Evolutionary conservation across 2,329 filamentous ascomycete genomes (phyloP).

Genomic region (Cercospora sp.): DNA sequence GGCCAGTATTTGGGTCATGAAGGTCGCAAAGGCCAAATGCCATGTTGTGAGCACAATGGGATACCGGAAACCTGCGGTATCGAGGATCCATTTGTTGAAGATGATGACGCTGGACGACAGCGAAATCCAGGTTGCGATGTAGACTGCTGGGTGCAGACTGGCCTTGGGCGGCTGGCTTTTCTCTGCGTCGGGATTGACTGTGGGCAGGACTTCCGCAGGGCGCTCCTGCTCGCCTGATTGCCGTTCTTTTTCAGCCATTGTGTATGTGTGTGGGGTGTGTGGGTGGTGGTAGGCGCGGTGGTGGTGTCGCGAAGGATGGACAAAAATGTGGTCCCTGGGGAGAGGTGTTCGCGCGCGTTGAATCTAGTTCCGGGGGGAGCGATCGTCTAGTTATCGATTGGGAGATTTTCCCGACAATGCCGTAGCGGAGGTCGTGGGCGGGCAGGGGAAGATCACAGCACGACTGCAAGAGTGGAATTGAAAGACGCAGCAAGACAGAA

Average conservation of each 20-base stretch:
- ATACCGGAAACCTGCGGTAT: constrained; percentile 73
- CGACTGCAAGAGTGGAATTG: neutral
- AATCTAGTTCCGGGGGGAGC: neutral
- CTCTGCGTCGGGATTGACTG: constrained; percentile 72
- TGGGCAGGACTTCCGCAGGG: constrained; percentile 67
- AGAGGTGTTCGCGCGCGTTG: neutral
- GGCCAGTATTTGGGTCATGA: constrained; percentile 92
- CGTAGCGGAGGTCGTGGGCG: neutral
- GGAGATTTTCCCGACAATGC: neutral
- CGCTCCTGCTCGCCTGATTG: constrained; percentile 74
- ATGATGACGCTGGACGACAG: constrained; percentile 93
- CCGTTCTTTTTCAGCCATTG: constrained; percentile 80
- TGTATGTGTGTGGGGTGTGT: constrained; percentile 42
- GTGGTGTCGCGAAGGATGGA: neutral
- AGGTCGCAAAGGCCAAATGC: constrained; percentile 87
- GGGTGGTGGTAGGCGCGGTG: neutral
- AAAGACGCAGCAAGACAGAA: neutral
- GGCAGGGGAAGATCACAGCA: neutral
- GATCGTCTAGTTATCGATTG: constrained; percentile 1
- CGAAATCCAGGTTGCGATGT: constrained; percentile 85
- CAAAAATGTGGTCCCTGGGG: neutral
- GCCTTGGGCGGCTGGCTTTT: constrained; percentile 66
- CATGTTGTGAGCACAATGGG: constrained; percentile 89
- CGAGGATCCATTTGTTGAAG: constrained; percentile 98
- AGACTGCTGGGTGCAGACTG: constrained; percentile 76